Evolutionary conservation across 208 protist genomes (phyloP), one percentile per base, ranked within the genome.

Genomic region (Crithidia expoeki): DNA sequence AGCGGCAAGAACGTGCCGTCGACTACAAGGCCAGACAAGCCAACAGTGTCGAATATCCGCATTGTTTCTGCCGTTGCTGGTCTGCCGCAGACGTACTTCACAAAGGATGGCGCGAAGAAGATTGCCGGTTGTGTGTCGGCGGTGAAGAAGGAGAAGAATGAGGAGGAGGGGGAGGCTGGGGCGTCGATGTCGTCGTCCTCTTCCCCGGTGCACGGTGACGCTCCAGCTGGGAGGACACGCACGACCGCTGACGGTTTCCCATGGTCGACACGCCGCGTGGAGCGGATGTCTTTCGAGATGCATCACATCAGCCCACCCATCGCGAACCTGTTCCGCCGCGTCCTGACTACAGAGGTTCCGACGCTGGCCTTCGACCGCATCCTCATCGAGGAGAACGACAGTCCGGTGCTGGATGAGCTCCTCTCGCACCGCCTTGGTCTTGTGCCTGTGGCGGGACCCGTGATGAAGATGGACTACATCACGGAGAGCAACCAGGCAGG

Each of bases 331-430:
- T 90, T 99, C 58, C 87, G 98, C 17, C 91, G 98, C 16, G 94
- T 99, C 14, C 85, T 99, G 27, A 80, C 98, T 17, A 95, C 94
- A 1, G 98, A 99, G 75, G 96, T 99, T 23, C 98, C 98, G 23
- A 99, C 98, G 21, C 93, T 99, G 68, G 98, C 98, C 2, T 99
- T 99, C 68, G 98, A 99, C 74, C 93, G 95, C 55, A 93, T 99
- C 16, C 79, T 97, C 30, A 97, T 99, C 47, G 82, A 96, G 21
- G 97, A 99, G 55, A 99, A 99, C 83, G 99, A 99, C 32, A 94
- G 96, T 19, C 96, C 99, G 25, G 91, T 99, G 59, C 94, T 98
- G 44, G 99, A 99, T 74, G 98, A 99, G 76, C 88, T 98, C 4
- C 83, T 99, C 17, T 86, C 90, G 17, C 98, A 99, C 83, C 88